Conservation (phyloP, 2,329 filamentous ascomycete genomes). For the Pestalotiopsis sp. region DNA sequence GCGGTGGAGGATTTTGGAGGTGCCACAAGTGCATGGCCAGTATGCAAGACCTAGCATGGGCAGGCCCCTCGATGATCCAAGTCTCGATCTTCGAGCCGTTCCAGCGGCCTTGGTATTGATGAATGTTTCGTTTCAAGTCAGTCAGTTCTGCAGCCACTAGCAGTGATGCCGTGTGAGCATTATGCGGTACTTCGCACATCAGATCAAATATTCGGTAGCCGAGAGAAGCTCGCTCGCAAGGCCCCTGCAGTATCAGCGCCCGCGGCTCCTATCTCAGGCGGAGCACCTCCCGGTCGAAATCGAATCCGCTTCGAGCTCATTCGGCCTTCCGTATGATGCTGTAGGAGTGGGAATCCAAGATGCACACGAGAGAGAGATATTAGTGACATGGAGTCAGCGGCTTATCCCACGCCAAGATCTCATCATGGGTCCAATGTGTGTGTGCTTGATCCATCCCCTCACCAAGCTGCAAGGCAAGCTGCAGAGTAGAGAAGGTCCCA, state of each 20-base stretch:
- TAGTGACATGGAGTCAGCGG: not conserved
- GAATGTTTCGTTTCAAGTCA: not conserved
- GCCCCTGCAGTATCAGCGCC: not conserved
- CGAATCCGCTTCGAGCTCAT: not conserved
- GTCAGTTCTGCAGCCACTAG: too few species aligned
- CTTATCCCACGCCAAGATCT: conserved; percentile 8
- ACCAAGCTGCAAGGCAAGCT: not conserved
- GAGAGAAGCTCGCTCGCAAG: not conserved
- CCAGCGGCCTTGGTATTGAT: not conserved
- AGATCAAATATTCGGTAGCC: not conserved
- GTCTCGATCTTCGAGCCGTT: not conserved
- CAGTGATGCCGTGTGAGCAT: too few species aligned
- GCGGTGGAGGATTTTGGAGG: not conserved
- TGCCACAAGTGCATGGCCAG: not conserved
- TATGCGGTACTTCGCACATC: too few species aligned
- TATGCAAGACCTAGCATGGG: not conserved
- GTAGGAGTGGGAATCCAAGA: not conserved
- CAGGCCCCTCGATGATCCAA: not conserved
- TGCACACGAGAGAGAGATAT: not conserved
- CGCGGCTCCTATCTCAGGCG: not conserved
- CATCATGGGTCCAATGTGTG: not conserved
- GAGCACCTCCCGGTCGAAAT: not conserved
- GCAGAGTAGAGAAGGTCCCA: not conserved
- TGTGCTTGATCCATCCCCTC: conserved; percentile 6
- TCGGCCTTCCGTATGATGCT: not conserved